A percentile compares a stretch with the other conserved stretches of the same genome.
Conservation (phyloP, 805 yeast species). For the Zygosaccharomyces gambellarensis region DNA sequence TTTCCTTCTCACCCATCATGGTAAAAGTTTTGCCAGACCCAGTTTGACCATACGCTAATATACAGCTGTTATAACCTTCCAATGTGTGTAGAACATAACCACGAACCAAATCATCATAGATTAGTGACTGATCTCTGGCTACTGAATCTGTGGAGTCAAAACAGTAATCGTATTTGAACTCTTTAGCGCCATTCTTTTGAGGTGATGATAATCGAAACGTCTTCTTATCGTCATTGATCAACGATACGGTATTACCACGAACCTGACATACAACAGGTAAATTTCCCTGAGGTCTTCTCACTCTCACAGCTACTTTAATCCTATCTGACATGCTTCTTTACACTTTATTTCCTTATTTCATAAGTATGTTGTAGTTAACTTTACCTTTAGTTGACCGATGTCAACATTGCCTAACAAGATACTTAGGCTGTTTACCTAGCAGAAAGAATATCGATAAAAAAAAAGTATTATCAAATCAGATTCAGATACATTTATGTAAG, state of each 20-base stretch:
- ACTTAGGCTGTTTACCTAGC: background rate
- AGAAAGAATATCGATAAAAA: background rate
- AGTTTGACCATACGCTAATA: conserved; percentile 75
- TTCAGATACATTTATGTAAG: background rate
- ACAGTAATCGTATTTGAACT: conserved; percentile 11
- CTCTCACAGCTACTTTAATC: conserved; percentile 12
- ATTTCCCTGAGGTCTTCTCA: conserved; percentile 6
- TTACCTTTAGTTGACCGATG: background rate
- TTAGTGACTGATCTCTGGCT: conserved; percentile 5
- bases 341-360: background rate
- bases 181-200: conserved; percentile 3
- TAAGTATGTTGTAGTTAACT: background rate
- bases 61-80: conserved; percentile 69
- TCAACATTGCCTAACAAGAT: background rate
- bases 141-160: conserved; percentile 6
- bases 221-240: conserved; percentile 3
- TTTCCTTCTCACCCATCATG: conserved; percentile 57
- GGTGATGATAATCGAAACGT: background rate
- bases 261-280: conserved; percentile 3
- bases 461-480: background rate
- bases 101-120: conserved; percentile 9
- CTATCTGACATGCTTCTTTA: conserved; percentile 10
- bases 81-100: conserved; percentile 13
- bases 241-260: background rate
- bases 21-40: conserved; percentile 75